Conservation (phyloP, 2,329 filamentous ascomycete genomes). For the Pseudogymnoascus sp. region DNA sequence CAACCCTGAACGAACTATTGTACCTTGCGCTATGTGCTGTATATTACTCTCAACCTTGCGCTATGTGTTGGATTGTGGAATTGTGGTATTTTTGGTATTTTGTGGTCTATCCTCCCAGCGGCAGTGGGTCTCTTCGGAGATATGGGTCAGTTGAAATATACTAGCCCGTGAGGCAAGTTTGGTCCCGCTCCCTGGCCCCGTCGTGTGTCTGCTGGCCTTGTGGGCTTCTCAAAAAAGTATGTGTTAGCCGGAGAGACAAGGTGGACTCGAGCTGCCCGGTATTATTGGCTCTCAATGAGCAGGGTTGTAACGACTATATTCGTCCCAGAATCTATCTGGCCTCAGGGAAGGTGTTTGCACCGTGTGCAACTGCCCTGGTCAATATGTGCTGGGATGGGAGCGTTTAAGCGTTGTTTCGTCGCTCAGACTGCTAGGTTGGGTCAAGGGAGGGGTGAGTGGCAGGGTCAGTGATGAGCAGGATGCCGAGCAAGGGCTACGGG, state of each 20-base stretch:
- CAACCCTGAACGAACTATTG: neutral
- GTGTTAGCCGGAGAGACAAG: neutral
- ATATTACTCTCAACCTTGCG: neutral
- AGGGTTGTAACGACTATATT: neutral
- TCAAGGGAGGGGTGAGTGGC: neutral
- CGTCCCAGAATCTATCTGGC: neutral
- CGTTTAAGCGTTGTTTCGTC: constrained; percentile 5
- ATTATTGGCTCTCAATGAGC: constrained; percentile 1
- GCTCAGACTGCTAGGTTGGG: neutral
- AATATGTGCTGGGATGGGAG: neutral
- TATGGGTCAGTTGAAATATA: constrained; percentile 2
- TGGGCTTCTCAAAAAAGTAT: constrained; percentile 1
- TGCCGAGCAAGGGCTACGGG: neutral
- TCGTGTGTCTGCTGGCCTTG: neutral
- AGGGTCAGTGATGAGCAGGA: neutral
- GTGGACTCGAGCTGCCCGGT: neutral
- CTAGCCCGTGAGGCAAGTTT: constrained; percentile 1
- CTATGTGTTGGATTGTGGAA: neutral
- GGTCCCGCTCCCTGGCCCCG: neutral
- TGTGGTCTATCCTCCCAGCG: neutral
- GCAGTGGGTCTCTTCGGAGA: neutral
- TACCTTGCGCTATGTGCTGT: neutral
- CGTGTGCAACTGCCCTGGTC: neutral
- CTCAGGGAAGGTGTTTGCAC: neutral
- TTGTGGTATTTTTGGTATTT: neutral